A percentile compares a stretch with the other conserved stretches of the same genome.
These are phyloP conservation scores for Aspergillus costaricaensis DNA, from an alignment of 2,329 filamentous ascomycete genomes.

Conservation along the genomic window DNA sequence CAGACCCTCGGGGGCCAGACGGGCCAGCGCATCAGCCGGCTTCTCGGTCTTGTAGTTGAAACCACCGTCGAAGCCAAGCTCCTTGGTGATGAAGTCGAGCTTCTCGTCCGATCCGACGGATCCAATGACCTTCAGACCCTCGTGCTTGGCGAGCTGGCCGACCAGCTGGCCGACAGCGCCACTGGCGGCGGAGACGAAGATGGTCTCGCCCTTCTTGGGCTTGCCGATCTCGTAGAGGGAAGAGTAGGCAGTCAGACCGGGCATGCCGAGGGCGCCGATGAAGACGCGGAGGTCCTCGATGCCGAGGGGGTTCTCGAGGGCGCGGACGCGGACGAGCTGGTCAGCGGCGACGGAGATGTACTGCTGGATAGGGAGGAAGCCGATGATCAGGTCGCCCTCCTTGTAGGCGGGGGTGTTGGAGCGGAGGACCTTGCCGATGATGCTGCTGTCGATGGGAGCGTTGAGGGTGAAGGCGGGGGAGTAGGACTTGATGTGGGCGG, in stretches of 20 bases:
- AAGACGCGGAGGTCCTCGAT: constrained; percentile 60
- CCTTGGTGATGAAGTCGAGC: constrained; percentile 70
- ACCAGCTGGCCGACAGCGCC: constrained; percentile 83
- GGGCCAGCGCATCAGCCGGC: constrained; percentile 65
- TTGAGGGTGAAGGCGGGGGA: constrained; percentile 61
- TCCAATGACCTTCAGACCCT: constrained; percentile 77
- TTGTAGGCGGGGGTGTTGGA: constrained; percentile 65
- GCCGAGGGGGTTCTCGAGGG: constrained; percentile 65
- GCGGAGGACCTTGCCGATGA: constrained; percentile 70
- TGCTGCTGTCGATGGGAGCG: constrained; percentile 64
- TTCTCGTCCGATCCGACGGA: constrained; percentile 80
- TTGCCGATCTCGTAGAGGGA: constrained; percentile 74
- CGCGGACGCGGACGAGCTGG: constrained; percentile 48
- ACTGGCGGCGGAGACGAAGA: constrained; percentile 77
- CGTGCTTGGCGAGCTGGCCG: constrained; percentile 78
- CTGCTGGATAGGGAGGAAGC: constrained; percentile 64
- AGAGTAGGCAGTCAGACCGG: constrained; percentile 73
- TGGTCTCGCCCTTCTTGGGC: constrained; percentile 75
- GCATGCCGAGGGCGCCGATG: constrained; percentile 76
- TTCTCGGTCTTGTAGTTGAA: constrained; percentile 90
- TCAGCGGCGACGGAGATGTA: constrained; percentile 62
- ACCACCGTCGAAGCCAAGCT: constrained; percentile 70
- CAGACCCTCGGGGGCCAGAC: constrained; percentile 73
- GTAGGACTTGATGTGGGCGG: constrained; percentile 67
- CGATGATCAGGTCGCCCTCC: constrained; percentile 67